A percentile compares a stretch with the other conserved stretches of the same genome.
Evolutionary conservation across 192 early-diverging fungal genomes (phyloP).

Genomic region (Coemansia sp.): DNA sequence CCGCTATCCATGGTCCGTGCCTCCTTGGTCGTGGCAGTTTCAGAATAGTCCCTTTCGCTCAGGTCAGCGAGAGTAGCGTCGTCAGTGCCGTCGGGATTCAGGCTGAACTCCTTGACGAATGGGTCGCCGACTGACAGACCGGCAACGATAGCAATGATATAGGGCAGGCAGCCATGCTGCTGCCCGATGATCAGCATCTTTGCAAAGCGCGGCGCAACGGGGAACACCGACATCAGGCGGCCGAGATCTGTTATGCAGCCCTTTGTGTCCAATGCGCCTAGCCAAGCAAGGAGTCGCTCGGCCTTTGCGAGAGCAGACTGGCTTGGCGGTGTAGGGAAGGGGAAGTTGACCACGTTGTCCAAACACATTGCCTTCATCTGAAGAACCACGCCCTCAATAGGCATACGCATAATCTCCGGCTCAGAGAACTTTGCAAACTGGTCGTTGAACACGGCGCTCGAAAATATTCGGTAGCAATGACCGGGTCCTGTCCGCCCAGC

Average conservation of each 20-base stretch:
- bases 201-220: slow-evolving; percentile 83
- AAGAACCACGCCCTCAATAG: slow-evolving; percentile 94
- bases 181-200: slow-evolving; percentile 83
- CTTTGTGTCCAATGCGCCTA: slow-evolving; percentile 71
- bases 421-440: slow-evolving; percentile 82
- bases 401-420: slow-evolving; percentile 92
- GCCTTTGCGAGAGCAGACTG: slow-evolving; percentile 70
- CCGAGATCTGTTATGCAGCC: slow-evolving; percentile 81
- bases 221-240: slow-evolving; percentile 85
- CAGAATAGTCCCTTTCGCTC: slow-evolving; percentile 41
- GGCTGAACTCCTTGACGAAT: slow-evolving; percentile 75
- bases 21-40: slow-evolving; percentile 37
- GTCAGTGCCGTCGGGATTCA: slow-evolving; percentile 50
- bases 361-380: slow-evolving; percentile 99
- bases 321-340: slow-evolving; percentile 94
- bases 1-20: slow-evolving; percentile 60
- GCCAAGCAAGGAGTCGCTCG: slow-evolving; percentile 75
- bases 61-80: slow-evolving; percentile 42
- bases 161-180: slow-evolving; percentile 81
- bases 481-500: slow-evolving; percentile 95
- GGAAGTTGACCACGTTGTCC: slow-evolving; percentile 92
- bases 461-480: slow-evolving; percentile 95
- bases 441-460: slow-evolving; percentile 89
- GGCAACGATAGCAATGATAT: slow-evolving; percentile 88
- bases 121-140: slow-evolving; percentile 92